These are phyloP conservation scores for Kodamaea leandrae DNA, from an alignment of 805 yeast genomes.

Conservation along the genomic window DNA sequence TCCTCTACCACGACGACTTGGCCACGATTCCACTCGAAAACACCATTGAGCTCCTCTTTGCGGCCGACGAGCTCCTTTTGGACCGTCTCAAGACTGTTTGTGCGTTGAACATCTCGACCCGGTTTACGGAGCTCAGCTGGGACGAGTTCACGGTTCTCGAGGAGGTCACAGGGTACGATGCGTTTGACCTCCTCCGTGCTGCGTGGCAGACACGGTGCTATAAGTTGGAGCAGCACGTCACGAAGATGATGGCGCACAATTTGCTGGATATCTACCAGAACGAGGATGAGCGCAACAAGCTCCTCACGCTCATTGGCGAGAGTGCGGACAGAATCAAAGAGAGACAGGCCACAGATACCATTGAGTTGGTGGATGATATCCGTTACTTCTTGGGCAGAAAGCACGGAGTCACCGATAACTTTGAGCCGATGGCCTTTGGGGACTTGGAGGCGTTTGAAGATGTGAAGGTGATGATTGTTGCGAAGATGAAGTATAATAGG, in stretches of 20 bases:
- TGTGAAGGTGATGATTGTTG: slow-evolving; percentile 17
- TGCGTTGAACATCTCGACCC: slow-evolving; percentile 46
- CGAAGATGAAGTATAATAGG: slow-evolving; percentile 20
- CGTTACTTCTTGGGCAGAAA: slow-evolving; percentile 55
- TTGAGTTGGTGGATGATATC: slow-evolving; percentile 76
- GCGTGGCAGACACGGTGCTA: slow-evolving; percentile 69
- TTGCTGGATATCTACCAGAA: slow-evolving; percentile 33
- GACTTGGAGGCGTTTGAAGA: slow-evolving; percentile 15
- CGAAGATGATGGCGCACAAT: slow-evolving; percentile 54
- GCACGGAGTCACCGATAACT: slow-evolving; percentile 27
- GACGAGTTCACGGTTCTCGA: slow-evolving; percentile 20
- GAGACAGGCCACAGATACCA: slow-evolving; percentile 75
- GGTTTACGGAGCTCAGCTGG: slow-evolving; percentile 18
- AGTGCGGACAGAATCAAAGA: slow-evolving; percentile 55
- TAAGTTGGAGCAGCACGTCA: slow-evolving; percentile 61
- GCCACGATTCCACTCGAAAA: slow-evolving; percentile 43
- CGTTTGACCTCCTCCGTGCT: slow-evolving; percentile 57
- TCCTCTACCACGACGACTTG: slow-evolving; percentile 59
- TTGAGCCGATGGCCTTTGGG: slow-evolving; percentile 21
- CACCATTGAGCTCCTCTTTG: slow-evolving; percentile 54
- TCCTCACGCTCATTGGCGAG: slow-evolving; percentile 28
- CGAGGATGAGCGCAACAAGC: slow-evolving; percentile 27
- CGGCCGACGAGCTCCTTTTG: slow-evolving; percentile 58
- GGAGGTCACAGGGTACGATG: slow-evolving; percentile 30
- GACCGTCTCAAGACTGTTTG: slow-evolving; percentile 68